Conservation (phyloP, 768 basidiomycete species). For the Neoboletus subvelutipes region DNA sequence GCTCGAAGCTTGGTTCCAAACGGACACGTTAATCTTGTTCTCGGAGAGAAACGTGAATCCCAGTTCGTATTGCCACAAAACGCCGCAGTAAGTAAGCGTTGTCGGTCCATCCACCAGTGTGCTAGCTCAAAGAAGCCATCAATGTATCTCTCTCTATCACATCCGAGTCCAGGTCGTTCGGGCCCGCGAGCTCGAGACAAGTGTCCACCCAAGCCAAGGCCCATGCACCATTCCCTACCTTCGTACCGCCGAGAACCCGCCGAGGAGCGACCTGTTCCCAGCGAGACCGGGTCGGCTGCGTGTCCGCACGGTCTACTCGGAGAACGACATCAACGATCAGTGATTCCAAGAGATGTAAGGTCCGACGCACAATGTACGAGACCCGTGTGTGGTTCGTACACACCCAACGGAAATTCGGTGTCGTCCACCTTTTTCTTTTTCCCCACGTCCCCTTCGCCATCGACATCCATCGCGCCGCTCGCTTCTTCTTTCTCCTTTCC, state of each 20-base stretch:
- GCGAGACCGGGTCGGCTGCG: conserved; percentile 66
- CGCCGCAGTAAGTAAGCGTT: not conserved
- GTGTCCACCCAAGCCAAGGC: conserved; percentile 76
- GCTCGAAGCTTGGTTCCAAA: not conserved
- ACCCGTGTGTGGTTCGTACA: conserved; percentile 83
- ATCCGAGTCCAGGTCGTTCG: conserved; percentile 22
- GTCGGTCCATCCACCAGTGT: not conserved
- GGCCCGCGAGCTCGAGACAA: conserved; percentile 36
- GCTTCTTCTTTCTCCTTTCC: conserved; percentile 34
- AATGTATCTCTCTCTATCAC: conserved; percentile 22
- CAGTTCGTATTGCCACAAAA: conserved; percentile 5
- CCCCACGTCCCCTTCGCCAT: conserved; percentile 27
- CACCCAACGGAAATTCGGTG: conserved; percentile 51
- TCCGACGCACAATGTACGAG: conserved; percentile 64
- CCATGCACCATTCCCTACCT: conserved; percentile 79
- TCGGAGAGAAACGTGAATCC: not conserved
- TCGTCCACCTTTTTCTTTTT: conserved; percentile 32
- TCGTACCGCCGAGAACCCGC: conserved; percentile 63
- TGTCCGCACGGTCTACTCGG: conserved; percentile 65
- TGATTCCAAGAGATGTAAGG: not conserved
- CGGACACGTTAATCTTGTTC: not conserved
- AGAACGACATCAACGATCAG: conserved; percentile 4
- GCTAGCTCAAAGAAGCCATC: conserved; percentile 15
- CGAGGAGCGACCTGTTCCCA: conserved; percentile 60
- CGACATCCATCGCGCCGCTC: conserved; percentile 31